Percentiles rank a stretch among this genome's conserved stretches.
These are phyloP conservation scores for Calycina marina DNA, from an alignment of 2,329 filamentous ascomycete species.

Conservation along the genomic window DNA sequence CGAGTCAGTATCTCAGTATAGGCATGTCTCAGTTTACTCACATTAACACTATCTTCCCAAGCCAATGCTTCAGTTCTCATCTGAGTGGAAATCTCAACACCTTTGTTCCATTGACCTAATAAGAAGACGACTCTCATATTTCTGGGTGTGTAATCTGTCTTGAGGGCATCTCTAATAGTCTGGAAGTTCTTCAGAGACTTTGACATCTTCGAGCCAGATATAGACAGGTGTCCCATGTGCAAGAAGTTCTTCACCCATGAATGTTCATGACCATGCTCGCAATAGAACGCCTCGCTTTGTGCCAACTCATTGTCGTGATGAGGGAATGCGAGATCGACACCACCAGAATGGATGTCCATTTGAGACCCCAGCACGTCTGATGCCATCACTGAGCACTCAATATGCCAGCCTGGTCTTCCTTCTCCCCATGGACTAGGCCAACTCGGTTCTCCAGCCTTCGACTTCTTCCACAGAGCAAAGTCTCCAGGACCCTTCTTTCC, in stretches of 20 bases:
- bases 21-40: conserved; percentile 21
- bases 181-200: conserved; percentile 95
- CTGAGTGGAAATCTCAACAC: conserved; percentile 78
- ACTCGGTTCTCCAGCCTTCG: conserved; percentile 79
- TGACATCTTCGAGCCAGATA: conserved; percentile 87
- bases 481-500: conserved; percentile 67
- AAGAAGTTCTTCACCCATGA: conserved; percentile 95
- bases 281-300: conserved; percentile 73
- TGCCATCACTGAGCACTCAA: conserved; percentile 94
- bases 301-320: conserved; percentile 90
- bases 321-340: conserved; percentile 80
- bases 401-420: conserved; percentile 88
- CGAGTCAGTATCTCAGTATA: conserved; percentile 6
- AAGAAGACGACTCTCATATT: conserved; percentile 76
- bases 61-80: conserved; percentile 58
- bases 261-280: conserved; percentile 30
- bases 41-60: conserved; percentile 69
- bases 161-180: conserved; percentile 73
- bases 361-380: conserved; percentile 70
- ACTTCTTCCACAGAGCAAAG: conserved; percentile 89
- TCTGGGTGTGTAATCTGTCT: conserved; percentile 56
- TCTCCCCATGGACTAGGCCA: conserved; percentile 83
- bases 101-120: conserved; percentile 78
- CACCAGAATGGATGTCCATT: conserved; percentile 89
- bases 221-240: conserved; percentile 86